Conservation (phyloP, 2,329 filamentous ascomycete species). For the Trichoderma sp. region DNA sequence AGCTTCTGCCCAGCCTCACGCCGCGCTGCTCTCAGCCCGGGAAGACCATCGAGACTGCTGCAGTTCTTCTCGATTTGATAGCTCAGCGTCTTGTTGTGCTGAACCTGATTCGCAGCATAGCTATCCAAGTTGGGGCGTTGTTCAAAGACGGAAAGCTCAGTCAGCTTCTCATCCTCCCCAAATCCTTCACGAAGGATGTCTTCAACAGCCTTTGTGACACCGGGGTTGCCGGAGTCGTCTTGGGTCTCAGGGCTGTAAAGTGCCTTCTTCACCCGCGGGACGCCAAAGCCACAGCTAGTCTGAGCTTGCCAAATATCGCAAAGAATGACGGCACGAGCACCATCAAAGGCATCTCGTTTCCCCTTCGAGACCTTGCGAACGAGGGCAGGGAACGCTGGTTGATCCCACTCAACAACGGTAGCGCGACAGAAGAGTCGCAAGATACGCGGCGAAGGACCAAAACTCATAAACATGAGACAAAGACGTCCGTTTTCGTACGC, state of each 20-base stretch:
- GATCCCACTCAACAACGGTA: slow-evolving; percentile 58
- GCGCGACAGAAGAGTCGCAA: slow-evolving; percentile 61
- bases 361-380: slow-evolving; percentile 43
- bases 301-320: slow-evolving; percentile 63
- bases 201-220: slow-evolving; percentile 19
- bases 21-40: slow-evolving; percentile 54
- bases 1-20: slow-evolving; percentile 47
- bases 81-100: slow-evolving; percentile 47
- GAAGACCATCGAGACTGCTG: slow-evolving; percentile 56
- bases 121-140: slow-evolving; percentile 55
- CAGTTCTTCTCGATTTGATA: slow-evolving; percentile 58
- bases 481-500: slow-evolving; percentile 73
- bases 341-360: slow-evolving; percentile 40
- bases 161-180: slow-evolving; percentile 25
- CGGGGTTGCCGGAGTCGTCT: not conserved
- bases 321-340: slow-evolving; percentile 58
- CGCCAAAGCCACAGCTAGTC: slow-evolving; percentile 64
- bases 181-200: slow-evolving; percentile 28
- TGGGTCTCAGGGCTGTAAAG: slow-evolving; percentile 34
- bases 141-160: slow-evolving; percentile 45
- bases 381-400: slow-evolving; percentile 45
- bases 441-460: slow-evolving; percentile 58
- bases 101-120: slow-evolving; percentile 48
- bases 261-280: slow-evolving; percentile 50
- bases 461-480: slow-evolving; percentile 72